Evolutionary conservation across 2,329 filamentous ascomycete species (phyloP), one percentile per base, ranked within the genome.

Genomic region (Penicillium thymicola): DNA sequence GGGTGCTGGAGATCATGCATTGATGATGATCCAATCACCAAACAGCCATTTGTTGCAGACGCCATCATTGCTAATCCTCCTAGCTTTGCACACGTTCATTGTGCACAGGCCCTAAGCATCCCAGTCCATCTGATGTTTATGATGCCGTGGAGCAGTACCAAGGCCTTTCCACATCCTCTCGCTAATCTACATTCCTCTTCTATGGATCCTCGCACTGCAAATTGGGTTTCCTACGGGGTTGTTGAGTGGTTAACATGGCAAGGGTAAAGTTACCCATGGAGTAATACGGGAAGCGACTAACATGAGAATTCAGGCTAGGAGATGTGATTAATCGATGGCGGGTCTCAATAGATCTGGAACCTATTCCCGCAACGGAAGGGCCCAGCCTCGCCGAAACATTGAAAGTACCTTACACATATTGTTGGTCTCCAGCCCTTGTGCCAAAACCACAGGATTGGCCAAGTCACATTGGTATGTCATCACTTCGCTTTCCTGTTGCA

Each of bases 31-130:
- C 62, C 65, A 2, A 30, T 55, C 2, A 61, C 65, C 0, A 43
- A 59, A 13, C 67, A 72, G 21, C 78, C 79, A 1, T 83, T 83
- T 59, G 72, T 83, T n/a, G 81, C 81, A 3, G 78, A 83, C 49
- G 75, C 75, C 3, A 83, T 83, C 42, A 82, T 83, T 52, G 81
- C 81, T 1, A 83, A 83, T 47, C 81, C 81, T 0, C 79, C 80
- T 0, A 79, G 75, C 2, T 80, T 81, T 68, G 79, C 78, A 0
- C 81, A 83, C 64, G 72, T 82, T 18, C 48, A 50, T n/a, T 50
- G 48, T 42, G 48, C 48, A 7, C 73, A 83, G 62, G 76, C 75
- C 34, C 69, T 83, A 11, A 73, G 73, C 0, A 74, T 82, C 9
- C 80, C 81, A 2, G 61, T 83, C 5, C 80, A 82, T 59, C 71